These are phyloP conservation scores for Marchantia paleacea DNA, from an alignment of 225 moss, liverwort and hornwort genomes.

Conservation along the genomic window DNA sequence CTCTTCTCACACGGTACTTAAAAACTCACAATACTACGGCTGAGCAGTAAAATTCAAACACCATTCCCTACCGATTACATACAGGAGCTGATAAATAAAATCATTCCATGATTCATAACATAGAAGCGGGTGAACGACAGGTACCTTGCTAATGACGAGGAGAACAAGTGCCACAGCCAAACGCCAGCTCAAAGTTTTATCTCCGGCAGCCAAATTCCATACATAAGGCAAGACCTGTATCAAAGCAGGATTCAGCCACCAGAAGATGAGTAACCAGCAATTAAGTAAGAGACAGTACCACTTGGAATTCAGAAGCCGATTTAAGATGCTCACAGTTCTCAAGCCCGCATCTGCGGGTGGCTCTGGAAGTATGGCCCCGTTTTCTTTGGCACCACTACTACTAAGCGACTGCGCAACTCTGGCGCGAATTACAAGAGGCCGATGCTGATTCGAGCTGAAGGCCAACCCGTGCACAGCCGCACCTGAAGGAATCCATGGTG, in stretches of 20 bases:
- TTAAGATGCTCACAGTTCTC: slow-evolving; percentile 32
- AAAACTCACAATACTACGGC: too few species aligned
- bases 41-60: too few species aligned
- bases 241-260: neutral
- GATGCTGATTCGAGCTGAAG: neutral
- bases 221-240: slow-evolving; percentile 78
- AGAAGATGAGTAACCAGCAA: neutral
- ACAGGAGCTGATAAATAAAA: neutral
- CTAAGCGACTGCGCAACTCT: slow-evolving; percentile 5
- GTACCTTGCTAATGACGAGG: slow-evolving; percentile 85
- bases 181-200: slow-evolving; percentile 81
- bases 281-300: neutral
- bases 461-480: neutral
- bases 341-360: slow-evolving; percentile 32
- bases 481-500: neutral
- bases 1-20: too few species aligned
- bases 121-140: neutral
- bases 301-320: neutral
- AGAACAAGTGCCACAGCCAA: slow-evolving; percentile 74
- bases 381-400: neutral
- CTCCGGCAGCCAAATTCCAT: slow-evolving; percentile 89
- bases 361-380: slow-evolving; percentile 26
- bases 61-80: too few species aligned
- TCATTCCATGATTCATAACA: neutral
- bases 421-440: neutral